Conservation (phyloP, 331 rosid genomes). For the Quercus phellos region DNA sequence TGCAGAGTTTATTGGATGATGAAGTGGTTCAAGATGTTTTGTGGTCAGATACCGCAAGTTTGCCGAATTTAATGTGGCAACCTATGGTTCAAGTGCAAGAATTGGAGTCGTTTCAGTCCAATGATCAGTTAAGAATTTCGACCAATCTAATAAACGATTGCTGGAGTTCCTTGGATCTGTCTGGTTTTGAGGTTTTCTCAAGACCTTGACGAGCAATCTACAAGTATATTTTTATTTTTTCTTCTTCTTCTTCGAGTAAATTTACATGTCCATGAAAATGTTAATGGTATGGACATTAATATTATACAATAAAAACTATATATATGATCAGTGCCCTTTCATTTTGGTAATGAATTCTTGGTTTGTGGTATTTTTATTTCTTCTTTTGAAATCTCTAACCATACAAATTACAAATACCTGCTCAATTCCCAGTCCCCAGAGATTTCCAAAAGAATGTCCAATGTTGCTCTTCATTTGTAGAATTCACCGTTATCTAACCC, state of each 20-base stretch:
- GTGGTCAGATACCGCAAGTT: conserved; percentile 34
- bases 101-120: conserved; percentile 31
- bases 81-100: conserved; percentile 38
- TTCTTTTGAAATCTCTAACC: background rate
- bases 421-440: background rate
- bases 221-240: background rate
- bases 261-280: background rate
- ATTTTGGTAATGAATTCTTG: background rate
- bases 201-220: conserved; percentile 27
- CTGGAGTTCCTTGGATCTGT: conserved; percentile 63
- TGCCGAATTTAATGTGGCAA: conserved; percentile 34
- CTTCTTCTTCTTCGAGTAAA: background rate
- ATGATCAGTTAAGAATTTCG: conserved; percentile 25
- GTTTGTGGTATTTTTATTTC: background rate
- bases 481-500: background rate
- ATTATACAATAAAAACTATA: background rate
- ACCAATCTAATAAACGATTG: conserved; percentile 24
- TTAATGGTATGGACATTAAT: background rate
- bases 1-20: conserved; percentile 33
- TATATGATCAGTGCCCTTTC: background rate
- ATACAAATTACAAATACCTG: background rate
- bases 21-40: conserved; percentile 34
- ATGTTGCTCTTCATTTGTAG: background rate
- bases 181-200: conserved; percentile 45
- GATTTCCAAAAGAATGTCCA: background rate